Conservation (phyloP, 345 rosid genomes). For the Clarkia xantiana region DNA sequence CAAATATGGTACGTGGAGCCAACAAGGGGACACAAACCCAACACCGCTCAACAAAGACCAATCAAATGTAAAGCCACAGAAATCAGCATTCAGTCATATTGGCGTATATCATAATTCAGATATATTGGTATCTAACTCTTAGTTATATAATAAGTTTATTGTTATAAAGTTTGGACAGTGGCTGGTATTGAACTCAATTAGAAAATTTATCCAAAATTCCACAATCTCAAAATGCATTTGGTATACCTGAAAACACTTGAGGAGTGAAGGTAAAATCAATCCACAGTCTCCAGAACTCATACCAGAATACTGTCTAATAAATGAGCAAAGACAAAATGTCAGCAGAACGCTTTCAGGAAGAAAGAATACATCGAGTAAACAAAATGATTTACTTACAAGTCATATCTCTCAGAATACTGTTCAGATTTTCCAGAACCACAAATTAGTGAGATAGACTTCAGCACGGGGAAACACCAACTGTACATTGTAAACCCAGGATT, state of each 20-base stretch:
- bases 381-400: slow-evolving; percentile 39
- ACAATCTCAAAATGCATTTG: background rate
- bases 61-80: too few relatives aligned
- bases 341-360: background rate
- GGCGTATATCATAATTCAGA: too few relatives aligned
- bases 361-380: slow-evolving; percentile 1
- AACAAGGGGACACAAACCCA: too few relatives aligned
- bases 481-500: slow-evolving; percentile 23
- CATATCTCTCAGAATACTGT: slow-evolving; percentile 22
- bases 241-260: slow-evolving; percentile 85
- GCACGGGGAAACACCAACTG: slow-evolving; percentile 69
- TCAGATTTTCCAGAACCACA: slow-evolving; percentile 32
- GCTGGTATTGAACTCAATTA: too few relatives aligned
- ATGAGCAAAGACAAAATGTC: slow-evolving; percentile 11
- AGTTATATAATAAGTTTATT: too few relatives aligned
- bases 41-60: too few relatives aligned
- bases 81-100: too few relatives aligned
- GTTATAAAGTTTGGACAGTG: too few relatives aligned
- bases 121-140: too few relatives aligned
- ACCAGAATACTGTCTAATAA: slow-evolving; percentile 22
- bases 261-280: slow-evolving; percentile 34
- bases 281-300: slow-evolving; percentile 56
- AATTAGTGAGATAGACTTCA: slow-evolving; percentile 53
- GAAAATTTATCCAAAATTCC: background rate
- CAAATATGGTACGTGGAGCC: too few relatives aligned